Base-by-base conservation (phyloP, 1,284 basidiomycete species). In the Stygiomarasmius scandens region DNA sequence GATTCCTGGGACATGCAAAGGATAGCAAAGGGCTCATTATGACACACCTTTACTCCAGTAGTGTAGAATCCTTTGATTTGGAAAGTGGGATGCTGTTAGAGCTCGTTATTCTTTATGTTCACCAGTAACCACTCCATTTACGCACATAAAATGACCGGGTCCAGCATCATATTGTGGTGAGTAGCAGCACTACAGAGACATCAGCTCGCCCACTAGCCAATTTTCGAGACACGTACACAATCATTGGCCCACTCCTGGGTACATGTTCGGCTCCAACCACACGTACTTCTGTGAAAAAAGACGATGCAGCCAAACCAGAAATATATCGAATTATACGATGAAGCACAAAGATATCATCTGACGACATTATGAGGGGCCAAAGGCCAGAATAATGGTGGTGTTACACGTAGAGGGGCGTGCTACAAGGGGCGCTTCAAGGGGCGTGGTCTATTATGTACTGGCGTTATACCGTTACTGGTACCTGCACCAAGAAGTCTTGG, bases 91-190 rank as follows among this genome's bases (percentile, higher is more conserved):
- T 14, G 91, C 90, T 93, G 67, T 55, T 45, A 48, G 49, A 53
- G 49, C 54, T 56, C 59, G 58, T 45, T 45, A 47, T 44, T 25
- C 4, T 36, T 19, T 8, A 22, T n/a, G 53, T 20, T 32, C 32
- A 38, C 12, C 29, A 14, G n/a, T 34, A 16, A 29, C 11, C 8
- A 52, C 50, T 54, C 52, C 54, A 49, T 60, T 23, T 52, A 79
- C 90, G 70, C 71, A 95, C 93, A 90, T 20, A 93, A 76, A 58
- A 91, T 75, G 32, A 85, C 85, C 22, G 91, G 90, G 73, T 95
- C 93, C 32, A 96, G 81, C 79, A 94, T 93, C 93, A 95, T 95
- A 70, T 95, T 95, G 67, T 93, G 88, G 71, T 95, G 93, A 5
- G 92, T 93, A 54, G 91, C 90, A 20, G 90, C 86, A 57, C 93